Percentiles rank a stretch among this genome's conserved stretches.
phyloP scores from a whole-genome alignment of 768 basidiomycete genomes.

The Termitomyces sp. region DNA sequence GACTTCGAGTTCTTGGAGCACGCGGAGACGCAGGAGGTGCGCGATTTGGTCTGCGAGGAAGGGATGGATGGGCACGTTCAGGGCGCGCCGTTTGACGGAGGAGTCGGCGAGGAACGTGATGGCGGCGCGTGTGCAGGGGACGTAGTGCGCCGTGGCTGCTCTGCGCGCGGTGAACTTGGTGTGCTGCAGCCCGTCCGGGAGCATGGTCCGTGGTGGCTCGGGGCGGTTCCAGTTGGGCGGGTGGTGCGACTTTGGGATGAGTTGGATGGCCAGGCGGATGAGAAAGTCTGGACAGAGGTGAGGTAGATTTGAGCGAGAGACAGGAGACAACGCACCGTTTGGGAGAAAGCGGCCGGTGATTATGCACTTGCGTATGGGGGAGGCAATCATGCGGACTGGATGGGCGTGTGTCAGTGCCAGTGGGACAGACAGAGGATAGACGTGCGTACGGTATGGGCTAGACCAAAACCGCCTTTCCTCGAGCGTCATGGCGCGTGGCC shows the following conservation, averaged over 20 bases:
- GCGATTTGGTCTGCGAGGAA: constrained; percentile 49
- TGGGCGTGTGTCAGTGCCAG: constrained; percentile 1
- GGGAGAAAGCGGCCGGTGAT: constrained; percentile 49
- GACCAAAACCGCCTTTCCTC: constrained; percentile 66
- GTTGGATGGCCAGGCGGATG: constrained; percentile 49
- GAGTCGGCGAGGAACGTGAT: constrained; percentile 31
- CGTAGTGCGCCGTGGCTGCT: constrained; percentile 42
- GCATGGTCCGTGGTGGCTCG: constrained; percentile 17
- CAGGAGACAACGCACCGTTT: constrained; percentile 35
- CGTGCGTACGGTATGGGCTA: constrained; percentile 64
- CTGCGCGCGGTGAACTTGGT: constrained; percentile 47
- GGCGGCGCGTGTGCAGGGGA: constrained; percentile 54
- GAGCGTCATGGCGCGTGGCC: constrained; percentile 51
- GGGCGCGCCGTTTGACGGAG: constrained; percentile 27
- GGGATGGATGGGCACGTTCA: constrained; percentile 29
- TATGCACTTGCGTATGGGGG: constrained; percentile 54
- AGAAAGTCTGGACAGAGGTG: constrained; percentile 47
- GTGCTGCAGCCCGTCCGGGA: constrained; percentile 62
- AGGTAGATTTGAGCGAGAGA: neutral
- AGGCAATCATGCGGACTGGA: constrained; percentile 66
- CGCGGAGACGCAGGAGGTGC: constrained; percentile 64
- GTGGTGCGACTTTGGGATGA: constrained; percentile 24
- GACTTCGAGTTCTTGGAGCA: constrained; percentile 70
- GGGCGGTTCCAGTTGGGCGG: constrained; percentile 4
- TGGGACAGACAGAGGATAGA: constrained; percentile 7